A percentile compares a stretch with the other conserved stretches of the same genome.
Evolutionary conservation across 495 filamentous ascomycete genomes (phyloP).

Genomic region (Neurospora hispaniola): DNA sequence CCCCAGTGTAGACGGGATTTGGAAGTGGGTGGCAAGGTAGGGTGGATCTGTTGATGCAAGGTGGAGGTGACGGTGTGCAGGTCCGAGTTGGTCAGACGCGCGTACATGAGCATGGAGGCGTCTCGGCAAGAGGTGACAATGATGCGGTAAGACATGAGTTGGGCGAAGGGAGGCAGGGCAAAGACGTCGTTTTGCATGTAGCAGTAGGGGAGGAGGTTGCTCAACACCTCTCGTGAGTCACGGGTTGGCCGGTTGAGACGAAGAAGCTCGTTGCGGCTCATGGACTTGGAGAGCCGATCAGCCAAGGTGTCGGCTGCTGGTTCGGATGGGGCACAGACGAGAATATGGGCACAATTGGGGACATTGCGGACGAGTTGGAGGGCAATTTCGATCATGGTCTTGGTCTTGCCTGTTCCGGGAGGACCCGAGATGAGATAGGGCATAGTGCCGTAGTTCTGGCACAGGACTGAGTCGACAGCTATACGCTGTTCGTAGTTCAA

Average conservation of each 20-base stretch:
- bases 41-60: conserved; percentile 9
- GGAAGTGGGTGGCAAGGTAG: conserved; percentile 1
- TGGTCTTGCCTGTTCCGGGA: conserved; percentile 46
- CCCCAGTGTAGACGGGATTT: conserved; percentile 36
- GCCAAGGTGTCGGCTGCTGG: conserved; percentile 44
- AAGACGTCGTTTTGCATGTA: conserved; percentile 36
- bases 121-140: conserved; percentile 43
- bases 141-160: conserved; percentile 40
- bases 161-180: conserved; percentile 34
- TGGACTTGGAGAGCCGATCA: conserved; percentile 30
- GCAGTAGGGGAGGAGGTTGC: conserved; percentile 36
- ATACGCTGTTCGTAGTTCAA: conserved; percentile 44
- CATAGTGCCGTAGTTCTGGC: conserved; percentile 35
- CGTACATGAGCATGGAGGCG: conserved; percentile 38
- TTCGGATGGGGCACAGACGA: conserved; percentile 48
- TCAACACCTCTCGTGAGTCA: conserved; percentile 38
- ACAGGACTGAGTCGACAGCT: conserved; percentile 34
- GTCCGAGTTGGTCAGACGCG: conserved; percentile 34
- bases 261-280: conserved; percentile 32
- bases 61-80: conserved; percentile 16
- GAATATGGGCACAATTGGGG: conserved; percentile 27
- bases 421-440: conserved; percentile 45
- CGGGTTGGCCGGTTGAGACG: conserved; percentile 39
- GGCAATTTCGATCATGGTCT: conserved; percentile 41
- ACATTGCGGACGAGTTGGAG: conserved; percentile 22